Evolutionary conservation across 2,329 filamentous ascomycete species (phyloP).

Genomic region (Endoconidiophora laricicola): DNA sequence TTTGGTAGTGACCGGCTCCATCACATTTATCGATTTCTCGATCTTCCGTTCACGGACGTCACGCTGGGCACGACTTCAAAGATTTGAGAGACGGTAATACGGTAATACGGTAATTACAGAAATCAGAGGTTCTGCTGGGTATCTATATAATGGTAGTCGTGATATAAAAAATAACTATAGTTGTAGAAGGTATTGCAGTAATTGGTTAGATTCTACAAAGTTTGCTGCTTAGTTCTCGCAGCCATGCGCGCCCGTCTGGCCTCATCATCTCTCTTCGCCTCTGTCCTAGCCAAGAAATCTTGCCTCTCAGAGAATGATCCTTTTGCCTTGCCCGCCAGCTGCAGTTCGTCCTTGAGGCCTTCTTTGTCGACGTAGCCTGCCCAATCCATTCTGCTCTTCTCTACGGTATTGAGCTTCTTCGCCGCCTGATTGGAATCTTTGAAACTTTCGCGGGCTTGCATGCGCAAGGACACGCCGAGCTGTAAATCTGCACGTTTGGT

Average conservation of each 20-base stretch:
- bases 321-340: constrained; percentile 47
- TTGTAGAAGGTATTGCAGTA: background rate
- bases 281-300: constrained; percentile 49
- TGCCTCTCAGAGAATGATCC: constrained; percentile 44
- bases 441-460: constrained; percentile 31
- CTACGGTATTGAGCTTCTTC: constrained; percentile 52
- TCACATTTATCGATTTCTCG: constrained; percentile 51
- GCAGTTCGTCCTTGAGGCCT: constrained; percentile 52
- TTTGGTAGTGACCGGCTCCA: constrained; percentile 65
- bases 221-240: constrained; percentile 14
- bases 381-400: constrained; percentile 61
- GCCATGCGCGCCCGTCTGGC: constrained; percentile 36
- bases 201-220: background rate
- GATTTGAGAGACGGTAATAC: background rate
- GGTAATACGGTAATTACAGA: background rate
- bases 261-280: constrained; percentile 44
- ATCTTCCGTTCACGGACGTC: constrained; percentile 40
- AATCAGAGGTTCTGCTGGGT: background rate
- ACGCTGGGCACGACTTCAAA: constrained; percentile 22
- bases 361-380: constrained; percentile 55
- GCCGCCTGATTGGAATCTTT: constrained; percentile 17
- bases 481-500: constrained; percentile 38
- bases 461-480: constrained; percentile 34
- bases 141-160: constrained; percentile 1
- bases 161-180: background rate